Conservation (phyloP, 2,329 filamentous ascomycete species). For the Paraphaeosphaeria minitans region DNA sequence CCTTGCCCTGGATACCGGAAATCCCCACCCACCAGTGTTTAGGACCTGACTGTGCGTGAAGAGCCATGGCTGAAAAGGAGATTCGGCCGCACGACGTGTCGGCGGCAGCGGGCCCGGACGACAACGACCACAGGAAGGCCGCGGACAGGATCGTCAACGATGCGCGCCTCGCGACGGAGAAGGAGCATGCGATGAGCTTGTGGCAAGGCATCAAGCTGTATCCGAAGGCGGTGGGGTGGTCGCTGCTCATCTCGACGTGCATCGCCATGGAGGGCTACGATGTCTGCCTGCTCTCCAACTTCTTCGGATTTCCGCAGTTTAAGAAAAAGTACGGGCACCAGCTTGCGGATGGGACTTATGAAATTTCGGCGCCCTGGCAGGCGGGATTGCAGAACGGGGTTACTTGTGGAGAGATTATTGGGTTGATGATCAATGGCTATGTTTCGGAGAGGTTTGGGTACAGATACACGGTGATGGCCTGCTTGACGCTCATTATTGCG, state of each 20-base stretch:
- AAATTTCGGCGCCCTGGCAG: constrained; percentile 55
- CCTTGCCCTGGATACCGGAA: constrained; percentile 21
- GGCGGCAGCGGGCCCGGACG: constrained; percentile 23
- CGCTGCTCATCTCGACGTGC: constrained; percentile 83
- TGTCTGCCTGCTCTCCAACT: constrained; percentile 79
- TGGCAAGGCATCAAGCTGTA: constrained; percentile 79
- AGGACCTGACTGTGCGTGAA: constrained; percentile 10
- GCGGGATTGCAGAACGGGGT: constrained; percentile 55
- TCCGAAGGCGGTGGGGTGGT: constrained; percentile 85
- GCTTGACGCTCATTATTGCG: constrained; percentile 48
- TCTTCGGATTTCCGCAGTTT: constrained; percentile 62
- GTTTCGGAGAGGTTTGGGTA: constrained; percentile 55
- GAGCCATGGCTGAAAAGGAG: constrained; percentile 32
- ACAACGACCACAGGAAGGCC: constrained; percentile 30
- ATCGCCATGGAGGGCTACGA: constrained; percentile 94
- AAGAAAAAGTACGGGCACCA: constrained; percentile 53
- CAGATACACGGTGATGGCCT: constrained; percentile 53
- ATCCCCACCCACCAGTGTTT: not conserved
- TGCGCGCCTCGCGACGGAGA: constrained; percentile 53
- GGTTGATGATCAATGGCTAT: constrained; percentile 54
- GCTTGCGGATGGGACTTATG: constrained; percentile 46
- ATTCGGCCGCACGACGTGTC: constrained; percentile 25
- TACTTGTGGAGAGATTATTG: constrained; percentile 54
- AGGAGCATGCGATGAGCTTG: constrained; percentile 61
- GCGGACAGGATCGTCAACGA: constrained; percentile 45